These are phyloP conservation scores for Rutstroemia sp. DNA, from an alignment of 2,329 filamentous ascomycete genomes.

Conservation along the genomic window DNA sequence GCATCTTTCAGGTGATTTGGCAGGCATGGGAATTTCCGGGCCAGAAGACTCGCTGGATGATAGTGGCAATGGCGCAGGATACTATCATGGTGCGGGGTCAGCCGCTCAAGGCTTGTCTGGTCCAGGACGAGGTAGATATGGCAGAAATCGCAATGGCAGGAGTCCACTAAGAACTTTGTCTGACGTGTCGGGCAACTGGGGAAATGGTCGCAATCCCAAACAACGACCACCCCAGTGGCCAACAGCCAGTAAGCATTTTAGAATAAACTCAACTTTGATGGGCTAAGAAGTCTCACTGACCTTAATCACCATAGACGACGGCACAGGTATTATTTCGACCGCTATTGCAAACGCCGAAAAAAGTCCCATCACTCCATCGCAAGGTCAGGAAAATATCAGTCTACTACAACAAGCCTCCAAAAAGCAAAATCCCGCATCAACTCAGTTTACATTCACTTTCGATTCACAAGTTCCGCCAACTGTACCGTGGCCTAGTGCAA, in stretches of 20 bases:
- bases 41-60: constrained; percentile 38
- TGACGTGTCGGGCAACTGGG: constrained; percentile 39
- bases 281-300: constrained; percentile 23
- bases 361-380: constrained; percentile 46
- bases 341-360: constrained; percentile 81
- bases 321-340: constrained; percentile 81
- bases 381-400: constrained; percentile 71
- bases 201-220: constrained; percentile 27
- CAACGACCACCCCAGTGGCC: constrained; percentile 29
- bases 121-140: constrained; percentile 75
- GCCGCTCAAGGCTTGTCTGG: constrained; percentile 67
- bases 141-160: constrained; percentile 55
- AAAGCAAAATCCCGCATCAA: constrained; percentile 61
- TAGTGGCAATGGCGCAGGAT: constrained; percentile 34
- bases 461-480: constrained; percentile 80
- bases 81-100: constrained; percentile 49
- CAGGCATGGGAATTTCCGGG: constrained; percentile 52
- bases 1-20: constrained; percentile 53
- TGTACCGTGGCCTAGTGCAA: constrained; percentile 61
- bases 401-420: constrained; percentile 60
- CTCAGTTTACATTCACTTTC: constrained; percentile 95
- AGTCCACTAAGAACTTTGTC: constrained; percentile 54
- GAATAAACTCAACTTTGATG: constrained; percentile 2
- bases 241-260: constrained; percentile 22
- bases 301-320: constrained; percentile 39